phyloP scores from a whole-genome alignment of 495 filamentous ascomycete species.

The Gamarada debralockiae region DNA sequence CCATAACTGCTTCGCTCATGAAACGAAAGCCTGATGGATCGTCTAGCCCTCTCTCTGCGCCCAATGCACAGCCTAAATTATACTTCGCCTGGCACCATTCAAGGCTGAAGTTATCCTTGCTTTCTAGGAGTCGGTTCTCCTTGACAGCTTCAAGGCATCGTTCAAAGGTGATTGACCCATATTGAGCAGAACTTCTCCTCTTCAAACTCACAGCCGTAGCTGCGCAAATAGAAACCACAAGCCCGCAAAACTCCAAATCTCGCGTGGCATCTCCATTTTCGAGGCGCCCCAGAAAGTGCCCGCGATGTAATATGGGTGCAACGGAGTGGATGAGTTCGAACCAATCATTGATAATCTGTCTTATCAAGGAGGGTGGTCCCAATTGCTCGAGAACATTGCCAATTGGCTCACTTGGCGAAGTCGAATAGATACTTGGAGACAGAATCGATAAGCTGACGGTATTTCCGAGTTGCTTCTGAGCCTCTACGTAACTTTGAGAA shows the following conservation, averaged over 20 bases:
- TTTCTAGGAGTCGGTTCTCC: not conserved
- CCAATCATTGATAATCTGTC: slow-evolving; percentile 16
- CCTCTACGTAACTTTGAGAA: not conserved
- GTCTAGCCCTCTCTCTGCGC: not conserved
- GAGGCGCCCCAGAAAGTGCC: slow-evolving; percentile 6
- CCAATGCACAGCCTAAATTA: slow-evolving; percentile 1
- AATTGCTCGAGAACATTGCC: too few species aligned
- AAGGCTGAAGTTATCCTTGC: not conserved
- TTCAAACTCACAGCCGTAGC: slow-evolving; percentile 7
- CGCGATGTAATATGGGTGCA: slow-evolving; percentile 7
- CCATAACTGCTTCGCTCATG: slow-evolving; percentile 1
- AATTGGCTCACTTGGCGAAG: not conserved
- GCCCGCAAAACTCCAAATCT: not conserved
- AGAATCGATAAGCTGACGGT: not conserved
- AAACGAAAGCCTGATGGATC: not conserved
- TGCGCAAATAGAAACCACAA: slow-evolving; percentile 18
- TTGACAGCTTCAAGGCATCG: slow-evolving; percentile 5
- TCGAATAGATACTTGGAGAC: too few species aligned
- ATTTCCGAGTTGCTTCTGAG: not conserved
- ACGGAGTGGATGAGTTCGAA: slow-evolving; percentile 18
- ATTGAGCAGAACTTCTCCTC: not conserved
- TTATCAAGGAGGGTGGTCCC: not conserved
- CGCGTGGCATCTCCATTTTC: not conserved
- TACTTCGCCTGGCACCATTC: slow-evolving; percentile 19
- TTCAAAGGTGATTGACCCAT: slow-evolving; percentile 7